phyloP scores from a whole-genome alignment of 768 basidiomycete genomes.

The Podaxis sp. region DNA sequence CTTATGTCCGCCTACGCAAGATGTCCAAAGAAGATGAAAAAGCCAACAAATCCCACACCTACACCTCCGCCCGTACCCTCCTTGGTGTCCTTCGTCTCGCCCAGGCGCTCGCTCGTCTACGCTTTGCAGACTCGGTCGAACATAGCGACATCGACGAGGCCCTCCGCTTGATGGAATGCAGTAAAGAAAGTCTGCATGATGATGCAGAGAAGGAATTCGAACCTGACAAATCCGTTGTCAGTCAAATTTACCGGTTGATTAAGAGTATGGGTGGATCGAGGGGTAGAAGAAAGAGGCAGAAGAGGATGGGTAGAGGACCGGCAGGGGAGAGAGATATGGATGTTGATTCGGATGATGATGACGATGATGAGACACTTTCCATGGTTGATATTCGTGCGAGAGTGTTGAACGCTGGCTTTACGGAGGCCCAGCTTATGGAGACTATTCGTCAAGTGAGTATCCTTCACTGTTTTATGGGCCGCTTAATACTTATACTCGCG shows the following conservation, averaged over 20 bases:
- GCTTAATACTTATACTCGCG: slow-evolving; percentile 19
- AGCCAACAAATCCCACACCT: slow-evolving; percentile 85
- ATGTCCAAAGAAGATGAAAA: slow-evolving; percentile 88
- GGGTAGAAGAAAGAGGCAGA: slow-evolving; percentile 33
- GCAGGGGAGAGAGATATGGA: slow-evolving; percentile 69
- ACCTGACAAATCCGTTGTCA: slow-evolving; percentile 74
- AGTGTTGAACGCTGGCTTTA: slow-evolving; percentile 84
- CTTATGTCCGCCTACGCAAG: slow-evolving; percentile 94
- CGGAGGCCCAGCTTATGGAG: slow-evolving; percentile 86
- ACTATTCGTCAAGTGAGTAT: slow-evolving; percentile 73
- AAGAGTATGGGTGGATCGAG: slow-evolving; percentile 72
- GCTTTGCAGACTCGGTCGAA: slow-evolving; percentile 79
- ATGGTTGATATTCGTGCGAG: slow-evolving; percentile 89
- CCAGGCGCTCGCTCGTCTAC: slow-evolving; percentile 91
- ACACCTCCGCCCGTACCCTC: slow-evolving; percentile 94
- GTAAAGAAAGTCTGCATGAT: slow-evolving; percentile 87
- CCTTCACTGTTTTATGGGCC: background rate
- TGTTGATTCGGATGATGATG: slow-evolving; percentile 66
- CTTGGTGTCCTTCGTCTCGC: slow-evolving; percentile 92
- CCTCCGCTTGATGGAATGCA: slow-evolving; percentile 93
- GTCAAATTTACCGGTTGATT: slow-evolving; percentile 89
- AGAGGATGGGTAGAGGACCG: slow-evolving; percentile 68
- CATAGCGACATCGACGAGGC: slow-evolving; percentile 95
- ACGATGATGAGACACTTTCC: slow-evolving; percentile 70
- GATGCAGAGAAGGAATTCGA: slow-evolving; percentile 71